These are phyloP conservation scores for Leccinum subspadiceum DNA, from an alignment of 1,284 basidiomycete species.

Conservation along the genomic window DNA sequence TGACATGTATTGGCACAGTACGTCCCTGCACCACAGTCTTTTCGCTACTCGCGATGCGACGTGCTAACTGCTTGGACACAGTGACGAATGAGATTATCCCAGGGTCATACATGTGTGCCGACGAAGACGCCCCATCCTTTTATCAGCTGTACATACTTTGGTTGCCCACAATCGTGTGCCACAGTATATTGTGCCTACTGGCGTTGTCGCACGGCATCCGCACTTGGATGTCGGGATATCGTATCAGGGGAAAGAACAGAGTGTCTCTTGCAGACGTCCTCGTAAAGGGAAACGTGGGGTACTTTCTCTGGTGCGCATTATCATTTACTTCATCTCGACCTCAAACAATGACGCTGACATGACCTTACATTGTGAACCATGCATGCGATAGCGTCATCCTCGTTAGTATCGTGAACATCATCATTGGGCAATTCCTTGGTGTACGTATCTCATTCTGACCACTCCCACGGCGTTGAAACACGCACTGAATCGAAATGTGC, in stretches of 20 bases:
- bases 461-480: not conserved
- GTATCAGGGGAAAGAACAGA: not conserved
- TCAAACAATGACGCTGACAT: not conserved
- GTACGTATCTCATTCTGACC: conserved; percentile 1
- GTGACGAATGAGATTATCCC: conserved; percentile 11
- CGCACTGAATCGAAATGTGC: not conserved
- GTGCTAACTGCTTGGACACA: not conserved
- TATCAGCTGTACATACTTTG: conserved; percentile 14
- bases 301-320: conserved; percentile 22
- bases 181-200: conserved; percentile 15
- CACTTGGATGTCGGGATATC: conserved; percentile 6
- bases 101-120: conserved; percentile 19
- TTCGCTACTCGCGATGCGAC: not conserved
- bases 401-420: conserved; percentile 1
- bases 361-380: not conserved
- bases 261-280: conserved; percentile 9
- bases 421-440: conserved; percentile 9
- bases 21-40: not conserved
- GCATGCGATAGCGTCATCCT: conserved; percentile 12
- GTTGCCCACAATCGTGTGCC: conserved; percentile 18
- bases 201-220: conserved; percentile 15
- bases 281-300: conserved; percentile 16
- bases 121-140: conserved; percentile 6
- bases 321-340: not conserved
- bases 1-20: conserved; percentile 9